Evolutionary conservation across 2,329 filamentous ascomycete species (phyloP).

Genomic region (Colletotrichum costaricense): DNA sequence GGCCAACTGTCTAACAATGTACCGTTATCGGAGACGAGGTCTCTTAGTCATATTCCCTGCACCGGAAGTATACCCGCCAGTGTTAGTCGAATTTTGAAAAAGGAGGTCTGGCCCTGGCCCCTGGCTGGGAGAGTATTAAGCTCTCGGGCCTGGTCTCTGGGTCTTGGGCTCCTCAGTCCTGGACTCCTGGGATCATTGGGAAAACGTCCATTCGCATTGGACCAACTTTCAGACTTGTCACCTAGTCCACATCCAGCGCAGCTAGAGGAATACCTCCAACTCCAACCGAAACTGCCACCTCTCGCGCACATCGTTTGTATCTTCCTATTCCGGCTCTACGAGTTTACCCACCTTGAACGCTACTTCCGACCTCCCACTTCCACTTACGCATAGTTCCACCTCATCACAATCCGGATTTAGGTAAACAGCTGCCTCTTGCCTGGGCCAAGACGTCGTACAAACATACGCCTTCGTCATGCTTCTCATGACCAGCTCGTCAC

Average conservation of each 20-base stretch:
- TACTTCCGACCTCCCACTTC: constrained; percentile 22
- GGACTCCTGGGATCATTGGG: neutral
- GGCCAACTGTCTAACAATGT: neutral
- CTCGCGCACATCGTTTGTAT: neutral
- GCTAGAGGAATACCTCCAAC: neutral
- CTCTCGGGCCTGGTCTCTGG: constrained; percentile 19
- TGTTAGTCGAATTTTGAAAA: constrained; percentile 1
- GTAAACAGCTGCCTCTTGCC: constrained; percentile 14
- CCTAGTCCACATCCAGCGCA: neutral
- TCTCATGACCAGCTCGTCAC: neutral
- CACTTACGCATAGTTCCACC: constrained; percentile 24
- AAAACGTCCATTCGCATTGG: constrained; percentile 25
- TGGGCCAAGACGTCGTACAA: neutral
- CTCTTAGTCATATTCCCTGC: constrained; percentile 6
- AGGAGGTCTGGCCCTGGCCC: constrained; percentile 7
- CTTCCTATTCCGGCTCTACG: neutral
- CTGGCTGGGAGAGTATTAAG: constrained; percentile 24
- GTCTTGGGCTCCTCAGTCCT: neutral
- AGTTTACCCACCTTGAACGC: constrained; percentile 12
- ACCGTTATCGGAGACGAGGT: constrained; percentile 8
- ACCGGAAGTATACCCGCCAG: neutral
- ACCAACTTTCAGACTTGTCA: neutral
- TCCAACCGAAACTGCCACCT: neutral
- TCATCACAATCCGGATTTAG: constrained; percentile 29
- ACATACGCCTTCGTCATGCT: constrained; percentile 14